Base-by-base conservation (phyloP, 208 protist species). In the Leishmania major region DNA sequence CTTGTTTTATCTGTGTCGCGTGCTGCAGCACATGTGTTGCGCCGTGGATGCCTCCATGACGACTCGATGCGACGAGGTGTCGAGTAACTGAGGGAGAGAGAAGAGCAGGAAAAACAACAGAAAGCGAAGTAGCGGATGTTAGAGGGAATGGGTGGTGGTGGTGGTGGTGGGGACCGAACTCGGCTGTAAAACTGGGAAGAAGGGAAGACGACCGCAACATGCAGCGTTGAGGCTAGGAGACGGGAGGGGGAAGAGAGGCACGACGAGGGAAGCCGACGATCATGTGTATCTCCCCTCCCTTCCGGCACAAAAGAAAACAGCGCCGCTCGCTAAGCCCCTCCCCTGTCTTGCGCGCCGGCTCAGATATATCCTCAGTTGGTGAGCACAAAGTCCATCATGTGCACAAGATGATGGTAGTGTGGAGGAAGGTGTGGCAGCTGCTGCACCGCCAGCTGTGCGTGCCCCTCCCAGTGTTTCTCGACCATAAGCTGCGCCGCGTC, bases 401-500 rank as follows among this genome's bases (percentile, higher is more conserved):
- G 77, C 43, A 80, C 78, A 67, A 64, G 51, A 49, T 74, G 75
- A 37, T 53, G 25, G 67, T 83, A 78, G 67, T 51, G 43, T 8
- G 5, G n/a, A 57, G 35, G 19, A 1, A 87, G 53, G 40, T 77
- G 43, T n/a, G 45, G 37, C 10, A 80, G 43, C 45, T 66, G 64
- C 13, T 17, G 72, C 51, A 78, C 55, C 5, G 49, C 75, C 43
- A 43, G 45, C 25, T 49, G 40, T 17, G 79, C 66, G 51, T 80
- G 75, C 17, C 62, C 73, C n/a, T 71, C 73, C 82, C 82, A 86
- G 40, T 79, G 82, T 31, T 77, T 75, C 71, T 67, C 70, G 55
- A 66, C 15, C 19, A 47, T 62, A 37, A 5, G 57, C 35, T 78
- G 75, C 11, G 49, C 37, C 6, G 13, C 28, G 7, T 40, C 51